Evolutionary conservation across 1,139 yeast genomes (phyloP).

Genomic region (Hyphopichia pseudoburtonii): DNA sequence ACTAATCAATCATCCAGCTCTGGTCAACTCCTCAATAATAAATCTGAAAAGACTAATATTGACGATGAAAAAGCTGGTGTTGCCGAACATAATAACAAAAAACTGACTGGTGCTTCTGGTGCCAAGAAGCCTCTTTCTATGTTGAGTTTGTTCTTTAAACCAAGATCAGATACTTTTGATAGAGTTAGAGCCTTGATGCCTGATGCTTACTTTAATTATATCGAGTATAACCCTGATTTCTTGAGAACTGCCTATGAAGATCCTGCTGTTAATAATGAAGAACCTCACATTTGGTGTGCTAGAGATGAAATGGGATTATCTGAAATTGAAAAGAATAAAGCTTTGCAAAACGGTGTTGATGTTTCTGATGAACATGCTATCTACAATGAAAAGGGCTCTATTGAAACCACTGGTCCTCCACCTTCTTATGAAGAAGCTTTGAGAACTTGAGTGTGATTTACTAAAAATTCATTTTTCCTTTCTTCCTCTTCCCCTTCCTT

Average conservation of each 20-base stretch:
- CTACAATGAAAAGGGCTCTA: slow-evolving; percentile 55
- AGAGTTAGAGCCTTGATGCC: slow-evolving; percentile 41
- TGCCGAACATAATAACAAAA: slow-evolving; percentile 3
- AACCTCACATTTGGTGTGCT: slow-evolving; percentile 71
- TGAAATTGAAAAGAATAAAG: slow-evolving; percentile 55
- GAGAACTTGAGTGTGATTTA: slow-evolving; percentile 37
- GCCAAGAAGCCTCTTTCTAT: slow-evolving; percentile 22
- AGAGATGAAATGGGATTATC: slow-evolving; percentile 70
- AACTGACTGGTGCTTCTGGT: slow-evolving; percentile 6
- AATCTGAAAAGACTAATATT: slow-evolving; percentile 3
- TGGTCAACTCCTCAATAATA: slow-evolving; percentile 6
- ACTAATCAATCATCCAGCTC: slow-evolving; percentile 17
- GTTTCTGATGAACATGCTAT: slow-evolving; percentile 59
- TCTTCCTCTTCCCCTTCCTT: background rate
- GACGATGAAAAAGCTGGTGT: slow-evolving; percentile 4
- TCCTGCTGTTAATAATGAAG: slow-evolving; percentile 60
- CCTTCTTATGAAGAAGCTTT: slow-evolving; percentile 53
- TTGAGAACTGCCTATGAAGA: slow-evolving; percentile 59
- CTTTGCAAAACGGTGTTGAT: slow-evolving; percentile 55
- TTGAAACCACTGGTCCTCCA: slow-evolving; percentile 60
- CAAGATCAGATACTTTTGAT: slow-evolving; percentile 43
- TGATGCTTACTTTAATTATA: slow-evolving; percentile 38
- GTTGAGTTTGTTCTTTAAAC: slow-evolving; percentile 40
- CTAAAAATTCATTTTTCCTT: background rate
- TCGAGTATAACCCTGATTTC: slow-evolving; percentile 44